Percentiles rank a stretch among this genome's conserved stretches.
Evolutionary conservation across 2,329 filamentous ascomycete genomes (phyloP).

Genomic region (Xylaria sp.): DNA sequence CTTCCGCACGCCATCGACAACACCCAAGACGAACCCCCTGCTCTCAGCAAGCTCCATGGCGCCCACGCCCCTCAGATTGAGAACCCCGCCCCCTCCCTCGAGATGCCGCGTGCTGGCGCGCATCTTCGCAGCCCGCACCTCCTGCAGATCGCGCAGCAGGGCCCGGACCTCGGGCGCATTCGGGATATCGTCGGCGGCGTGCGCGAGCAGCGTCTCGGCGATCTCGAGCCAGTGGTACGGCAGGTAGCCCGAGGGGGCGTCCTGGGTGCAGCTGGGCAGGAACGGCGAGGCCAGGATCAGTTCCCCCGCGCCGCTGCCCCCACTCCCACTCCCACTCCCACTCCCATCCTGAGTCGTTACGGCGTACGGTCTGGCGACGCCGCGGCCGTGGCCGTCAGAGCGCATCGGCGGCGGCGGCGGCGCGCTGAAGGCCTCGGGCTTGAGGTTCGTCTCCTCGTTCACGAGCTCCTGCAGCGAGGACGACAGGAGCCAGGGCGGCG

Average conservation of each 20-base stretch:
- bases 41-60: constrained; percentile 93
- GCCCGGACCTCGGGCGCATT: constrained; percentile 78
- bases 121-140: constrained; percentile 91
- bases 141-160: constrained; percentile 81
- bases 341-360: constrained; percentile 46
- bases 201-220: constrained; percentile 85
- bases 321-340: no score
- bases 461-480: constrained; percentile 81
- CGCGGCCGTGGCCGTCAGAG: constrained; percentile 59
- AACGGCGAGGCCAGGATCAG: constrained; percentile 75
- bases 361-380: constrained; percentile 52
- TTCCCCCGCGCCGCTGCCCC: constrained; percentile 34
- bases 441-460: constrained; percentile 78
- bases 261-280: constrained; percentile 76
- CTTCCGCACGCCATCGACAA: constrained; percentile 87
- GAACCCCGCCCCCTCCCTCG: constrained; percentile 77
- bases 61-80: constrained; percentile 78
- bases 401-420: constrained; percentile 73
- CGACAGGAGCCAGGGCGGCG: constrained; percentile 87
- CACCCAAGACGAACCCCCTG: constrained; percentile 82
- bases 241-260: constrained; percentile 74
- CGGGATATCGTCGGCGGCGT: constrained; percentile 83
- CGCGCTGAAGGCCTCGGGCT: constrained; percentile 78
- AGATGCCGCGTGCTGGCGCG: constrained; percentile 76
- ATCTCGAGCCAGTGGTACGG: constrained; percentile 98